These are phyloP conservation scores for Xerocomus potaroensis DNA, from an alignment of 768 basidiomycete species.

Conservation along the genomic window DNA sequence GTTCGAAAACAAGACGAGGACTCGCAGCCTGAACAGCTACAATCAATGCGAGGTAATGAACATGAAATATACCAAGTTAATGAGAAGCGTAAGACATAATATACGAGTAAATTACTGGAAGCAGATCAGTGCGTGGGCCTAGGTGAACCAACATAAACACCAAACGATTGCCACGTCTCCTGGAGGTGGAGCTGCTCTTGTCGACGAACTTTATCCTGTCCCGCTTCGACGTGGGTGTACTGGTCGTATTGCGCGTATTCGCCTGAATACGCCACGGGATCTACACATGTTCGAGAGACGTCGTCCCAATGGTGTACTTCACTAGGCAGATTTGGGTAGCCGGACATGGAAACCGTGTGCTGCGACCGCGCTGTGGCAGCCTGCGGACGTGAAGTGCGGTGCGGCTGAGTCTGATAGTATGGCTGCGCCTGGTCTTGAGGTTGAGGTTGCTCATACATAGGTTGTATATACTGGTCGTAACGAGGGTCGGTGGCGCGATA, in stretches of 20 bases:
- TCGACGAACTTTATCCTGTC: constrained; percentile 1
- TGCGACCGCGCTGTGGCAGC: constrained; percentile 3
- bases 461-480: constrained; percentile 14
- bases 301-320: constrained; percentile 16
- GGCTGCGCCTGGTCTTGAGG: constrained; percentile 14
- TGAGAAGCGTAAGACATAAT: neutral
- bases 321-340: constrained; percentile 9
- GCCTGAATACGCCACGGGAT: neutral
- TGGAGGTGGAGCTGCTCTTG: constrained; percentile 23
- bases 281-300: constrained; percentile 1
- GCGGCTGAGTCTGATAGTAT: constrained; percentile 25
- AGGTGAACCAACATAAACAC: constrained; percentile 45
- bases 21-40: neutral
- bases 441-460: constrained; percentile 12
- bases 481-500: constrained; percentile 11
- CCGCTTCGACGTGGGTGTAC: neutral
- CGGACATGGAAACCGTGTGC: neutral
- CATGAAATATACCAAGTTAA: neutral
- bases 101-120: neutral
- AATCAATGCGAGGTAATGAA: neutral
- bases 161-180: constrained; percentile 70
- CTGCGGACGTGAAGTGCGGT: constrained; percentile 3
- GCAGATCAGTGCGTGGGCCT: constrained; percentile 3
- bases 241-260: constrained; percentile 5
- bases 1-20: neutral